Base-by-base conservation (phyloP, 2,329 filamentous ascomycete species). In the Colletotrichum sojae region DNA sequence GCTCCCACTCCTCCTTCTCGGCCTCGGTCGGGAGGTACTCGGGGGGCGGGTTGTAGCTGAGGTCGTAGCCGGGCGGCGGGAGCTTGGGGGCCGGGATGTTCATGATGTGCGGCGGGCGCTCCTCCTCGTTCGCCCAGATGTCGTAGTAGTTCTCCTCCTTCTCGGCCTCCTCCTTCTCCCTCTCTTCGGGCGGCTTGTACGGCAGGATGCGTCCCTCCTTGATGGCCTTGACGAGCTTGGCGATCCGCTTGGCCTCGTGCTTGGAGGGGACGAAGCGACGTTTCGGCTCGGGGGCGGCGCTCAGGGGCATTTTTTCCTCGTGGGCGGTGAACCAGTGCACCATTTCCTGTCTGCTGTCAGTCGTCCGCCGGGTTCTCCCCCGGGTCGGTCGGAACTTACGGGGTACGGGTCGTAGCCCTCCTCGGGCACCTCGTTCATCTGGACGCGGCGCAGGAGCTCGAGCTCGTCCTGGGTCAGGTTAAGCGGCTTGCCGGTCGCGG, bases 221-320 rank as follows among this genome's bases (percentile, higher is more conserved):
- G 74, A 99, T 99, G 45, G 96, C 96, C 76, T 93, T 94, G 62
- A 98, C 96, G 76, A 99, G 90, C 84, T 99, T 98, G 90, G 98
- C 97, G 59, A 99, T 90, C 66, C 95, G 90, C 85, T 98, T 98
- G 39, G 94, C 92, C 81, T 99, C 96, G 80, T 99, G 94, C 82
- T 98, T 98, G 54, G 95, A 98, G 6, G 97, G 96, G 10, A 99
- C 84, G 79, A 98, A 99, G 75, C 96, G 91, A 72, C 96, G 89
- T 84, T 99, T 99, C 1, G 96, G 96, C 78, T 99, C 96, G 6
- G 96, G 96, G 0, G 96, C 96, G 53, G 95, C 92, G 78, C 94
- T 98, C 66, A 99, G 81, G 15, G 96, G 96, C 95, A 99, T 98
- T 71, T 92, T 91, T 82, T 99, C 96, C 77, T 92, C 88, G 75